phyloP scores from a whole-genome alignment of 768 basidiomycete species.

The Fomitopsis serialis region DNA sequence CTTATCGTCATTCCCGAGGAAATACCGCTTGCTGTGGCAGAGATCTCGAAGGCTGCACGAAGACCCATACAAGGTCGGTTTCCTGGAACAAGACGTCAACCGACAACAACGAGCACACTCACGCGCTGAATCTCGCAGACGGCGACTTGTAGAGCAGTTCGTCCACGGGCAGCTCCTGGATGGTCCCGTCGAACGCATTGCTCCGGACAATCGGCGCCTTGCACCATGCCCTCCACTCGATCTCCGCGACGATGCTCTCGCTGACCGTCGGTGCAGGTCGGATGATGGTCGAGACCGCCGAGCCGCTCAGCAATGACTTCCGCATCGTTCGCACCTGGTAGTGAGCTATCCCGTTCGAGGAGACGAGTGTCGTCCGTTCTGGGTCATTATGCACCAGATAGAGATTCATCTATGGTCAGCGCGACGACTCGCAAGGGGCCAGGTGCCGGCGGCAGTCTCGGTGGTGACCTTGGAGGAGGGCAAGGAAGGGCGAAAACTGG shows the following conservation, averaged over 20 bases:
- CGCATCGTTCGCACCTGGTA: conserved; percentile 40
- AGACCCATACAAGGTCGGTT: too few species aligned
- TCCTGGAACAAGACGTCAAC: neutral
- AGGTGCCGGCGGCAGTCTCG: neutral
- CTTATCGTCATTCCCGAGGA: conserved; percentile 41
- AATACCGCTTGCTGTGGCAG: conserved; percentile 38
- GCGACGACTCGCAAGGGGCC: too few species aligned
- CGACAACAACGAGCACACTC: conserved; percentile 17
- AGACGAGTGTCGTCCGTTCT: conserved; percentile 42
- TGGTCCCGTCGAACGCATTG: conserved; percentile 28
- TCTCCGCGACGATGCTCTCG: conserved; percentile 42
- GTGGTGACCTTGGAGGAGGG: neutral
- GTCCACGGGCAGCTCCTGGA: conserved; percentile 25
- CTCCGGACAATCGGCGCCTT: conserved; percentile 37
- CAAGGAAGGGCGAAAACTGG: neutral
- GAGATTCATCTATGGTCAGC: conserved; percentile 37
- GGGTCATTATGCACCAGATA: conserved; percentile 49
- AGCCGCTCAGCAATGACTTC: conserved; percentile 25
- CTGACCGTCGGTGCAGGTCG: conserved; percentile 33
- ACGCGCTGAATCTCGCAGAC: conserved; percentile 34
- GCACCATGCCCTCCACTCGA: conserved; percentile 37
- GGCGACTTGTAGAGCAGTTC: conserved; percentile 36
- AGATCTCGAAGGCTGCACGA: too few species aligned
- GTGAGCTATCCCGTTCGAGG: conserved; percentile 44
- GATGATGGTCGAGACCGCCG: conserved; percentile 34